These are phyloP conservation scores for Lentinus brumalis DNA, from an alignment of 768 basidiomycete genomes.

Conservation along the genomic window DNA sequence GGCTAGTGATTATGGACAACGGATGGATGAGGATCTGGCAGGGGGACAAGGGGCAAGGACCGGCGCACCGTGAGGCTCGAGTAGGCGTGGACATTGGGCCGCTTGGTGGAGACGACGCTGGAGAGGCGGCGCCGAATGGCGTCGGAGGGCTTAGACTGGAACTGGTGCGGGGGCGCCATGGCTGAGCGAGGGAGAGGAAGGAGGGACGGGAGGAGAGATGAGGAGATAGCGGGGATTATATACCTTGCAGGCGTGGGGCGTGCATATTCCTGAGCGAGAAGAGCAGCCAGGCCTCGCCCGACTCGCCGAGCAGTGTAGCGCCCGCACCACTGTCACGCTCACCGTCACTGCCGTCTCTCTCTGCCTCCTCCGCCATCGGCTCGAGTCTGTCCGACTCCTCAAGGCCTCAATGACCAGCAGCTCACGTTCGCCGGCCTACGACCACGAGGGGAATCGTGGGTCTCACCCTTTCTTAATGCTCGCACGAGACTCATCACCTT, in stretches of 20 bases:
- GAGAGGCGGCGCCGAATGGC: constrained; percentile 72
- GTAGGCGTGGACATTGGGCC: constrained; percentile 58
- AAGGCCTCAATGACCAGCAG: neutral
- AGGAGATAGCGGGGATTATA: constrained; percentile 25
- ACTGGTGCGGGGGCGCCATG: constrained; percentile 57
- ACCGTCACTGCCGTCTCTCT: neutral
- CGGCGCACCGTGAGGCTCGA: constrained; percentile 62
- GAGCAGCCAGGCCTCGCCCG: neutral
- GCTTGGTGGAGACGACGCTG: constrained; percentile 47
- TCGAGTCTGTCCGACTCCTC: neutral
- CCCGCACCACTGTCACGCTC: no score
- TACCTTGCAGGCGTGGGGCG: constrained; percentile 2
- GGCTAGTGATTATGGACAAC: constrained; percentile 50
- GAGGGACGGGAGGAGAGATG: constrained; percentile 8
- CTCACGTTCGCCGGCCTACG: no score
- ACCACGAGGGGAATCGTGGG: no score
- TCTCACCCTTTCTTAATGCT: neutral
- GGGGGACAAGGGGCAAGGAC: constrained; percentile 22
- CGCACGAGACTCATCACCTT: neutral
- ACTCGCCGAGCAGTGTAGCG: no score
- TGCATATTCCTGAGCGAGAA: neutral
- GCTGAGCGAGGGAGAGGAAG: constrained; percentile 27
- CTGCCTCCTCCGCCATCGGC: neutral
- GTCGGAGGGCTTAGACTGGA: constrained; percentile 65
- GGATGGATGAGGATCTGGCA: constrained; percentile 12